phyloP scores from a whole-genome alignment of 352 stramenopile species.

The Pythium periplocum region DNA sequence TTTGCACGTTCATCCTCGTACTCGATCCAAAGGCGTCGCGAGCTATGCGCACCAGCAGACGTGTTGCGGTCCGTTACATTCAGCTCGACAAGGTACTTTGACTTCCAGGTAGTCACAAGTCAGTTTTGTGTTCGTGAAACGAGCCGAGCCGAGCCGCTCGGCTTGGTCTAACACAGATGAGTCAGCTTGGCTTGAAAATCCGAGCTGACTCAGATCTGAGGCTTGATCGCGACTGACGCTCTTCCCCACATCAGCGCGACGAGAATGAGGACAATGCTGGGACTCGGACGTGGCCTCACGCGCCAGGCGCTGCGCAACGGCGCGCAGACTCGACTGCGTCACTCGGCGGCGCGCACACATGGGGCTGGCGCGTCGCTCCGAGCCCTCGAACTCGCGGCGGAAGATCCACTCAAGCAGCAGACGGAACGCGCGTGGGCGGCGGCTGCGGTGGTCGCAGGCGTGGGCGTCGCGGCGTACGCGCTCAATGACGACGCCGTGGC shows the following conservation, averaged over 20 bases:
- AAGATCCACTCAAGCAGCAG: neutral
- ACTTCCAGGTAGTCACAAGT: slow-evolving; percentile 10
- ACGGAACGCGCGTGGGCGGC: neutral
- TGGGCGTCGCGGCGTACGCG: slow-evolving; percentile 1
- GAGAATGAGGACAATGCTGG: too few species aligned
- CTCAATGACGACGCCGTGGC: neutral
- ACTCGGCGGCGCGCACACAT: neutral
- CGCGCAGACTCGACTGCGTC: too few species aligned
- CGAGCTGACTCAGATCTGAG: too few species aligned
- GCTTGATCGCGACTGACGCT: too few species aligned
- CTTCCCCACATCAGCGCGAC: too few species aligned
- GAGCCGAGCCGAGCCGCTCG: slow-evolving; percentile 5
- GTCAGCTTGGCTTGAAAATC: neutral
- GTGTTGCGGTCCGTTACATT: too few species aligned
- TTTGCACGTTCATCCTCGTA: too few species aligned
- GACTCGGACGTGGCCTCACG: too few species aligned
- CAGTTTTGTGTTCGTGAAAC: slow-evolving; percentile 1
- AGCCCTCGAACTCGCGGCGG: neutral
- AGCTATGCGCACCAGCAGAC: too few species aligned
- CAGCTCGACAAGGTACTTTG: neutral
- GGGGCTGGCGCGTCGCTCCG: neutral
- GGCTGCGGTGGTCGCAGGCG: neutral
- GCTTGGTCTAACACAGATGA: slow-evolving; percentile 1
- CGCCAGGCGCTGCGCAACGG: too few species aligned
- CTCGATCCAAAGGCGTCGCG: too few species aligned